A percentile compares a stretch with the other conserved stretches of the same genome.
Conservation (phyloP, 1,284 basidiomycete species). For the Singerocomus inundabilis region DNA sequence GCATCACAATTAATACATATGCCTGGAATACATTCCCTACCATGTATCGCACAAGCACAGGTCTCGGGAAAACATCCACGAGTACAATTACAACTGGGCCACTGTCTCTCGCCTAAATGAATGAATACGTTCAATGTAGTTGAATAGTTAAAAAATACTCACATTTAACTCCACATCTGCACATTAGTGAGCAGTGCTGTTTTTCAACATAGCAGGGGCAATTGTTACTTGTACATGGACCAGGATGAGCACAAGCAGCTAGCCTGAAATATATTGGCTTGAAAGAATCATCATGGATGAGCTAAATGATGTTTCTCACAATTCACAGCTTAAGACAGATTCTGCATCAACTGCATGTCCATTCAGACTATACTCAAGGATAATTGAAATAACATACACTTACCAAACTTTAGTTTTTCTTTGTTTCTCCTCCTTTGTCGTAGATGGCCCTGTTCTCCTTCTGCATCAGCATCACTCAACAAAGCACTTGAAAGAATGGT, state of each 20-base stretch:
- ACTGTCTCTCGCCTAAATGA: slow-evolving; percentile 26
- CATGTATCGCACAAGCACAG: slow-evolving; percentile 17
- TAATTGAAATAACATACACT: background rate
- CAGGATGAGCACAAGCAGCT: slow-evolving; percentile 40
- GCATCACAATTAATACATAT: slow-evolving; percentile 29
- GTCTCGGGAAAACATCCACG: slow-evolving; percentile 10
- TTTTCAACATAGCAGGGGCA: slow-evolving; percentile 37
- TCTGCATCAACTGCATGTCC: slow-evolving; percentile 12
- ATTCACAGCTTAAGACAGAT: background rate
- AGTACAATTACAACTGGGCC: slow-evolving; percentile 23
- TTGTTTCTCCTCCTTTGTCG: slow-evolving; percentile 3
- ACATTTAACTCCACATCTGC: slow-evolving; percentile 41
- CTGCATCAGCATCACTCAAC: slow-evolving; percentile 1
- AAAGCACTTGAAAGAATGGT: slow-evolving; percentile 4
- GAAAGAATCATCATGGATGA: background rate
- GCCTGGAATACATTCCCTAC: slow-evolving; percentile 31
- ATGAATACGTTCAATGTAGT: background rate
- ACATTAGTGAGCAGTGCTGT: slow-evolving; percentile 38
- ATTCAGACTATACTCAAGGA: background rate
- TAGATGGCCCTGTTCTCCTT: background rate
- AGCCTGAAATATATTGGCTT: slow-evolving; percentile 18
- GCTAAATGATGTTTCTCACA: slow-evolving; percentile 11
- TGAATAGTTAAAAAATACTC: slow-evolving; percentile 5
- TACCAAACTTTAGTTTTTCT: slow-evolving; percentile 18
- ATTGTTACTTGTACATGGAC: slow-evolving; percentile 32